A percentile compares a stretch with the other conserved stretches of the same genome.
Evolutionary conservation across 495 filamentous ascomycete species (phyloP).

Genomic region (Aspergillus cristatus): DNA sequence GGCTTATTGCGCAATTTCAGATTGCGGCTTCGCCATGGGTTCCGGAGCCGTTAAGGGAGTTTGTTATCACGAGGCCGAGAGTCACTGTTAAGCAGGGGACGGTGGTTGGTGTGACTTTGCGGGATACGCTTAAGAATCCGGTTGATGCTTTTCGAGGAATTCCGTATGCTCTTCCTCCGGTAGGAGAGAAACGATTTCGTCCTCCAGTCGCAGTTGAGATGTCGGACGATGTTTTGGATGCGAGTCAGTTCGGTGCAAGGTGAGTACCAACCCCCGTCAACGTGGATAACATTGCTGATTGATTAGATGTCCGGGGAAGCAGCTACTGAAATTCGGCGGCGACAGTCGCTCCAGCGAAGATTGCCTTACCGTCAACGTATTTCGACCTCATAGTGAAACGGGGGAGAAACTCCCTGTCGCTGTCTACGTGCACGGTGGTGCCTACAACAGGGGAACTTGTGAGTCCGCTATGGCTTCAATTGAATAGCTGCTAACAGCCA

Average conservation of each 20-base stretch:
- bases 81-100: slow-evolving; percentile 20
- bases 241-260: slow-evolving; percentile 24
- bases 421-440: slow-evolving; percentile 41
- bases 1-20: neutral
- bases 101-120: slow-evolving; percentile 40
- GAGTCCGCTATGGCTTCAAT: neutral
- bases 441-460: slow-evolving; percentile 26
- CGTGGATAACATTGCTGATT: neutral
- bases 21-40: neutral
- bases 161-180: slow-evolving; percentile 48
- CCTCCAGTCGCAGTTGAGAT: slow-evolving; percentile 30
- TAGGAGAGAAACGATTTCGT: slow-evolving; percentile 46
- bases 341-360: slow-evolving; percentile 38
- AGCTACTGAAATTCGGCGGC: slow-evolving; percentile 5
- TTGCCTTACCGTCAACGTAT: slow-evolving; percentile 44
- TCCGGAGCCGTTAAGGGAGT: neutral
- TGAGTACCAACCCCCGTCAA: neutral
- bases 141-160: slow-evolving; percentile 53
- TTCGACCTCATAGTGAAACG: slow-evolving; percentile 32
- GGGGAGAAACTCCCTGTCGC: slow-evolving; percentile 46
- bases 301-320: slow-evolving; percentile 9
- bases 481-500: neutral
- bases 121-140: slow-evolving; percentile 30
- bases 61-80: neutral
- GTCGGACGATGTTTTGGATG: slow-evolving; percentile 30